A percentile compares a stretch with the other conserved stretches of the same genome.
Conservation (phyloP, 2,329 filamentous ascomycete species). For the Phaeosphaeria sp. region DNA sequence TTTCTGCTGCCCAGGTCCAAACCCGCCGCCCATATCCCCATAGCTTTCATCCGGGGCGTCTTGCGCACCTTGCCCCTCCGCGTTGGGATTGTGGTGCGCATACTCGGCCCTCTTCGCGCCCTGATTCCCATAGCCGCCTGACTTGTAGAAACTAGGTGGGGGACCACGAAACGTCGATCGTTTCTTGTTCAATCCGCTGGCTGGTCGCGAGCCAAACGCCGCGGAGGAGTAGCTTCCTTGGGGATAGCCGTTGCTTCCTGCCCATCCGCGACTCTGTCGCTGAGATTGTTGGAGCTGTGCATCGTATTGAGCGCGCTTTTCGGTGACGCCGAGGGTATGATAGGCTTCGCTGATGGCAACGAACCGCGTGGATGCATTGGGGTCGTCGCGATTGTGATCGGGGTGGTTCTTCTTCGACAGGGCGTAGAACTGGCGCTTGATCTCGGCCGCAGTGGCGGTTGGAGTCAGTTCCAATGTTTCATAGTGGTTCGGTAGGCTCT, state of each 20-base stretch:
- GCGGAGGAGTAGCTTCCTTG: conserved; percentile 62
- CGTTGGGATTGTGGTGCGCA: conserved; percentile 39
- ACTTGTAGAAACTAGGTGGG: conserved; percentile 86
- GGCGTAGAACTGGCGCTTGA: conserved; percentile 92
- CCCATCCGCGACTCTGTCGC: conserved; percentile 39
- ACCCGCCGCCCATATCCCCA: conserved; percentile 55
- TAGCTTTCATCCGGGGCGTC: conserved; percentile 39
- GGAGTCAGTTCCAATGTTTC: conserved; percentile 76
- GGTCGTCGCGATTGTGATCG: conserved; percentile 83
- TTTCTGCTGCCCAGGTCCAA: conserved; percentile 65
- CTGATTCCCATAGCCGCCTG: conserved; percentile 77
- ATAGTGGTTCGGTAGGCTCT: conserved; percentile 71
- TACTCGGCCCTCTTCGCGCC: conserved; percentile 63
- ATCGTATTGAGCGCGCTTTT: conserved; percentile 83
- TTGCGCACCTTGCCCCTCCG: conserved; percentile 9
- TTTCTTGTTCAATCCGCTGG: conserved; percentile 80
- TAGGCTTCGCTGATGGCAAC: conserved; percentile 86
- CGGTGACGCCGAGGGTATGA: conserved; percentile 72
- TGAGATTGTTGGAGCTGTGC: conserved; percentile 62
- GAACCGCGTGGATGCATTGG: conserved; percentile 76
- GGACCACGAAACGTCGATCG: conserved; percentile 81
- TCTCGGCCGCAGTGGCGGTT: conserved; percentile 74
- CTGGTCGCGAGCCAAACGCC: conserved; percentile 72
- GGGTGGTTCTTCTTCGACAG: conserved; percentile 94
- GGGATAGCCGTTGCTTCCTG: conserved; percentile 55